phyloP scores from a whole-genome alignment of 306 rosid genomes.

The Prunus mira region DNA sequence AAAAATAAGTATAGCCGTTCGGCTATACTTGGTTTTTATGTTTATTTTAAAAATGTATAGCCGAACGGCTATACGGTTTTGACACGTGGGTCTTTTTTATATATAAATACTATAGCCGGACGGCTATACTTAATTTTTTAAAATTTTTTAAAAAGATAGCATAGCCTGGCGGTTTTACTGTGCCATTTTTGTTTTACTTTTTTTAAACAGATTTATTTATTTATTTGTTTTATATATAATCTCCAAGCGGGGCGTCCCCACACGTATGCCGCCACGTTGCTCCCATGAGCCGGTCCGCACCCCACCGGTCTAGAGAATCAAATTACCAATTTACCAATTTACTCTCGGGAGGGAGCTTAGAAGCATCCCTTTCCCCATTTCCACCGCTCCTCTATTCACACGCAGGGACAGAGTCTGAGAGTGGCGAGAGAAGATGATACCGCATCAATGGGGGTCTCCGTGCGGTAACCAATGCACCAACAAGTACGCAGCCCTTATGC shows the following conservation, averaged over 20 bases:
- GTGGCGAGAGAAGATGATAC: constrained; percentile 37
- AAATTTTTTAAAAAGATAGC: too few relatives aligned
- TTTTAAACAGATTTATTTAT: too few relatives aligned
- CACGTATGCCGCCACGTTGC: not conserved
- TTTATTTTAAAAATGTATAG: too few relatives aligned
- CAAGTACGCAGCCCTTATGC: constrained; percentile 69
- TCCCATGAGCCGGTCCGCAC: not conserved
- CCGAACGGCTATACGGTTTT: too few relatives aligned
- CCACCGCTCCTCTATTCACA: not conserved
- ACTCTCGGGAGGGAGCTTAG: not conserved
- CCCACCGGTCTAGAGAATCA: not conserved
- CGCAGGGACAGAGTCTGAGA: not conserved
- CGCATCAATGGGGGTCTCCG: constrained; percentile 72
- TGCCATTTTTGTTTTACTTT: too few relatives aligned
- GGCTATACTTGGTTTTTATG: too few relatives aligned
- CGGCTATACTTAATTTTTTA: too few relatives aligned
- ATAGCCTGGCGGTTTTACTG: too few relatives aligned
- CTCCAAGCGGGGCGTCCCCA: too few relatives aligned
- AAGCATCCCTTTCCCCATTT: not conserved
- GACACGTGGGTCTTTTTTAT: fast-evolving
- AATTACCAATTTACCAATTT: constrained; percentile 6
- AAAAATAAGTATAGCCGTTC: fast-evolving
- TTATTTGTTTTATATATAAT: too few relatives aligned
- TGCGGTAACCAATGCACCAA: constrained; percentile 77
- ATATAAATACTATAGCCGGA: fast-evolving